A percentile compares a stretch with the other conserved stretches of the same genome.
These are phyloP conservation scores for Adansonia grandidieri DNA, from an alignment of 441 rosid genomes.

Conservation along the genomic window DNA sequence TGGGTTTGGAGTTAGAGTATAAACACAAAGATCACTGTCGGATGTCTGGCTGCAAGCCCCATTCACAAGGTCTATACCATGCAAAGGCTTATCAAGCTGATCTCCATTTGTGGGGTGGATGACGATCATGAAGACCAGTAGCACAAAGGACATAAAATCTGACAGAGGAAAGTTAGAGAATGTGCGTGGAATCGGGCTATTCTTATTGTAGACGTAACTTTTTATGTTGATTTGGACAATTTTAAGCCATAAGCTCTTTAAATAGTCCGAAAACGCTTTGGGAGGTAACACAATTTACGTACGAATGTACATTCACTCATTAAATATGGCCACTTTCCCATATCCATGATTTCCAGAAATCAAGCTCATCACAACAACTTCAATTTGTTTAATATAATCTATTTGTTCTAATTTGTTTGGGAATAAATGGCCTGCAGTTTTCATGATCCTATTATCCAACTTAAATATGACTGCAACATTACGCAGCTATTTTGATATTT, in stretches of 20 bases:
- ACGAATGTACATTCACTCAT: not conserved
- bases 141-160: not conserved
- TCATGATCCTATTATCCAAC: too few relatives aligned
- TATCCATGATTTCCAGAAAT: not conserved
- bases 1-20: not conserved
- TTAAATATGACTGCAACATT: too few relatives aligned
- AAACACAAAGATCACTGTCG: not conserved
- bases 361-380: not conserved
- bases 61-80: not conserved
- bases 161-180: not conserved
- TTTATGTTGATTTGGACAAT: not conserved
- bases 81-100: not conserved
- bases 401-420: not conserved
- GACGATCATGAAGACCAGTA: not conserved
- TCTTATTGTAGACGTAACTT: not conserved
- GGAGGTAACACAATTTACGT: not conserved
- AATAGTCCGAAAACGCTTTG: not conserved
- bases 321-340: not conserved
- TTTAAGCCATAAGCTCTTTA: not conserved
- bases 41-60: not conserved
- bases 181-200: not conserved
- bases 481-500: too few relatives aligned
- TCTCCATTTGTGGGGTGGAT: not conserved
- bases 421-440: too few relatives aligned
- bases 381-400: not conserved